Conservation (phyloP, 2,329 filamentous ascomycete species). For the Botrytis paeoniae region DNA sequence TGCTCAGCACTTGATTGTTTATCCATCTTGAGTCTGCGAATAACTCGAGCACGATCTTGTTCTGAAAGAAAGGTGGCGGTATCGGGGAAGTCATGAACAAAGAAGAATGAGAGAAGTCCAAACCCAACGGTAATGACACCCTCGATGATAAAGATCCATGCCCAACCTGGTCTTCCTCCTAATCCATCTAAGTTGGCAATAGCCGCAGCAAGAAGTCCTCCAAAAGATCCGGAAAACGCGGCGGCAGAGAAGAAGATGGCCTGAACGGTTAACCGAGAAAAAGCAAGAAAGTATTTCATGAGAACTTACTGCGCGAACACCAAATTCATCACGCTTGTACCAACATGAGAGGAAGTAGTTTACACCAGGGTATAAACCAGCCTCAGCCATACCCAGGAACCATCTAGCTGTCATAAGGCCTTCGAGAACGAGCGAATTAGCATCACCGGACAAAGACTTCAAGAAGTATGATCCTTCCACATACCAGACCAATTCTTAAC, state of each 20-base stretch:
- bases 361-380: conserved; percentile 74
- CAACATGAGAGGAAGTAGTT: conserved; percentile 82
- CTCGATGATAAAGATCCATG: conserved; percentile 53
- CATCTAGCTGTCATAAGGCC: conserved; percentile 35
- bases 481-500: conserved; percentile 33
- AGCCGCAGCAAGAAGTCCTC: conserved; percentile 44
- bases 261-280: conserved; percentile 51
- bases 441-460: background rate
- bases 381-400: conserved; percentile 72
- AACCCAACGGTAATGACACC: conserved; percentile 46
- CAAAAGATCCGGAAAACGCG: conserved; percentile 51
- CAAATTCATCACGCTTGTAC: conserved; percentile 65
- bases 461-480: background rate
- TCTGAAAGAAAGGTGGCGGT: conserved; percentile 69
- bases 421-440: background rate
- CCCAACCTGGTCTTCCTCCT: conserved; percentile 44
- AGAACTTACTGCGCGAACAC: conserved; percentile 45
- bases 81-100: conserved; percentile 31
- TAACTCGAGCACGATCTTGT: conserved; percentile 67
- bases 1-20: conserved; percentile 71
- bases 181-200: conserved; percentile 46
- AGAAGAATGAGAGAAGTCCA: conserved; percentile 30
- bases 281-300: conserved; percentile 40
- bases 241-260: conserved; percentile 58
- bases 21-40: conserved; percentile 66